Base-by-base conservation (phyloP, 2,329 filamentous ascomycete species). In the Colletotrichum sp. region DNA sequence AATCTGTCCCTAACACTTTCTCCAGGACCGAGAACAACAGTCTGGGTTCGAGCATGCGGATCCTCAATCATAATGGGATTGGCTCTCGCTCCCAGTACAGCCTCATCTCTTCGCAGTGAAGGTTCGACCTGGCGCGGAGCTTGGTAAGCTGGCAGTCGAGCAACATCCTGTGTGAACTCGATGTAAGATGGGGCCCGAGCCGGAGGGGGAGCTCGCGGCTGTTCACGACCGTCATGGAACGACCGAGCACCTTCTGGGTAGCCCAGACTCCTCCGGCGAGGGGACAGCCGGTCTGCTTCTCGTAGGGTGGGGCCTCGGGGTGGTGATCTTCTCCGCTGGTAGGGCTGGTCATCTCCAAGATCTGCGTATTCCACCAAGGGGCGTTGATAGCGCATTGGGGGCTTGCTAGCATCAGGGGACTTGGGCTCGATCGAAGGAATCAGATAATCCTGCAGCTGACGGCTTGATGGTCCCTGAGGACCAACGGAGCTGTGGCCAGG, bases 361-460 rank as follows among this genome's bases (percentile, higher is more conserved):
- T 77, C 76, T 24, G 34, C 61, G n/a, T 77, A 76, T 38, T 72
- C 67, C 60, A 68, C 43, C 72, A 65, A 26, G 18, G 73, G 38
- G 34, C 67, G 74, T 26, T 32, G 34, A 55, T 32, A 70, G 58
- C 66, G 60, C 32, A 63, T 61, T 63, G 69, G 60, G n/a, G 74
- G 21, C 8, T 63, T 48, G 8, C 64, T 68, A n/a, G 55, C 60
- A 28, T 82, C 78, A 7, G 86, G 86, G 38, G 87, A 88, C 8
- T 67, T 78, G 24, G 85, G 84, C 77, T 90, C 88, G 78, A 89
- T 86, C 8, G 88, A 90, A 10, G 80, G 86, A 16, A 90, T 83
- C 75, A 88, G 80, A 78, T 86, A 83, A 52, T 90, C 88, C 78
- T 86, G 84, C 32, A 82, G 81, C 64, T 82, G 81, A 60, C 79